Evolutionary conservation across 768 basidiomycete species (phyloP).

Genomic region (Boletus fagicola): DNA sequence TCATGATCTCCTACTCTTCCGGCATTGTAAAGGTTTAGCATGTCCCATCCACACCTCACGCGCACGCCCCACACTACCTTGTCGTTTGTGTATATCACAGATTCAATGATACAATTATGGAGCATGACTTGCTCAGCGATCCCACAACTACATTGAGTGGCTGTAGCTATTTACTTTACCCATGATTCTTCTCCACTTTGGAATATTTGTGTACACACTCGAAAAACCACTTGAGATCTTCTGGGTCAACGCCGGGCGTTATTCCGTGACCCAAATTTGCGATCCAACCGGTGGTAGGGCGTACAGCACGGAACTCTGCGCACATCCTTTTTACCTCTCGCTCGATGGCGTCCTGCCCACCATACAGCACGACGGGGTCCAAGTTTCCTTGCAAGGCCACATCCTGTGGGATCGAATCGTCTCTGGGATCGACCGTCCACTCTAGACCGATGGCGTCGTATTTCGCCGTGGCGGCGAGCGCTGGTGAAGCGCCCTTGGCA

Average conservation of each 20-base stretch:
- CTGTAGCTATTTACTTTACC: neutral
- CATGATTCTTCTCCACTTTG: slow-evolving; percentile 12
- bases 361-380: slow-evolving; percentile 86
- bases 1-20: slow-evolving; percentile 20
- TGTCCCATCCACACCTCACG: slow-evolving; percentile 14
- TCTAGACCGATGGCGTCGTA: slow-evolving; percentile 92
- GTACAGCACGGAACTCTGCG: slow-evolving; percentile 60
- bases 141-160: neutral
- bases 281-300: slow-evolving; percentile 77
- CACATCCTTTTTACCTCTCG: slow-evolving; percentile 79
- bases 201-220: slow-evolving; percentile 88
- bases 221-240: slow-evolving; percentile 88
- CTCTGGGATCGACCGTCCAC: slow-evolving; percentile 81
- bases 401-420: slow-evolving; percentile 54
- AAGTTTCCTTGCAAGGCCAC: slow-evolving; percentile 89
- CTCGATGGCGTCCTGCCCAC: slow-evolving; percentile 84
- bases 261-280: slow-evolving; percentile 97
- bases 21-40: slow-evolving; percentile 33
- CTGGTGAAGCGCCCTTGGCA: slow-evolving; percentile 88
- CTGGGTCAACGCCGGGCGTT: slow-evolving; percentile 92
- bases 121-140: slow-evolving; percentile 4
- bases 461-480: slow-evolving; percentile 62
- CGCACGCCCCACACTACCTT: slow-evolving; percentile 12
- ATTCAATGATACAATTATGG: slow-evolving; percentile 12
- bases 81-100: slow-evolving; percentile 20